Conservation (phyloP, 441 rosid genomes). For the Theobroma grandiflorum region DNA sequence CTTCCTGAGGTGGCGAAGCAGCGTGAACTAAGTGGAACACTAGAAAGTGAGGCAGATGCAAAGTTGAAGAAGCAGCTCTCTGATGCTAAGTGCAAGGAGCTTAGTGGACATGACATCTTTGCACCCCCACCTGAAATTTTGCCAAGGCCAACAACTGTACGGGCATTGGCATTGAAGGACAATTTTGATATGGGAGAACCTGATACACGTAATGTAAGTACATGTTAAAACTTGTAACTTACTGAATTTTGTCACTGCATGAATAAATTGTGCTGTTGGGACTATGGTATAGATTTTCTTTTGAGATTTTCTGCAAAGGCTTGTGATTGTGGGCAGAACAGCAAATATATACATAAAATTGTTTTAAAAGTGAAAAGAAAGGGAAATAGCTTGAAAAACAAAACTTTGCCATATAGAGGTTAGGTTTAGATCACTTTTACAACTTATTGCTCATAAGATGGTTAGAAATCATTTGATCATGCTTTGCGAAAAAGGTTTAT, state of each 20-base stretch:
- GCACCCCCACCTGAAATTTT: slow-evolving; percentile 95
- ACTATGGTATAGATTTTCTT: not conserved
- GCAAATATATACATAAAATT: too few relatives aligned
- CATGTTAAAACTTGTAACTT: slow-evolving; percentile 38
- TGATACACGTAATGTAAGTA: slow-evolving; percentile 43
- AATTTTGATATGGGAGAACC: slow-evolving; percentile 77
- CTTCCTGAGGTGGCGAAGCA: slow-evolving; percentile 92
- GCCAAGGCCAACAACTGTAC: slow-evolving; percentile 71
- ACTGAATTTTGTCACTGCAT: slow-evolving; percentile 26
- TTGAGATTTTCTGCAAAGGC: too few relatives aligned
- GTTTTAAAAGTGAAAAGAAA: too few relatives aligned
- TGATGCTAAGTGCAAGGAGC: slow-evolving; percentile 90
- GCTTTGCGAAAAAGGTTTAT: not conserved
- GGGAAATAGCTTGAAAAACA: too few relatives aligned
- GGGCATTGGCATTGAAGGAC: slow-evolving; percentile 73
- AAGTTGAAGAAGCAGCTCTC: slow-evolving; percentile 76
- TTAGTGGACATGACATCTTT: slow-evolving; percentile 93
- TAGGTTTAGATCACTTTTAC: not conserved
- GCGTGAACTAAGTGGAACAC: slow-evolving; percentile 87
- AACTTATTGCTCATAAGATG: not conserved
- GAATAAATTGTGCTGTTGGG: slow-evolving; percentile 1
- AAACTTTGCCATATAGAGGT: too few relatives aligned
- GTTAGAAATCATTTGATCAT: not conserved
- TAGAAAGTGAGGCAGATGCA: slow-evolving; percentile 69
- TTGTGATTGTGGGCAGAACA: too few relatives aligned